Conservation (phyloP, 2,329 filamentous ascomycete species). For the Sarocladium kiliense region DNA sequence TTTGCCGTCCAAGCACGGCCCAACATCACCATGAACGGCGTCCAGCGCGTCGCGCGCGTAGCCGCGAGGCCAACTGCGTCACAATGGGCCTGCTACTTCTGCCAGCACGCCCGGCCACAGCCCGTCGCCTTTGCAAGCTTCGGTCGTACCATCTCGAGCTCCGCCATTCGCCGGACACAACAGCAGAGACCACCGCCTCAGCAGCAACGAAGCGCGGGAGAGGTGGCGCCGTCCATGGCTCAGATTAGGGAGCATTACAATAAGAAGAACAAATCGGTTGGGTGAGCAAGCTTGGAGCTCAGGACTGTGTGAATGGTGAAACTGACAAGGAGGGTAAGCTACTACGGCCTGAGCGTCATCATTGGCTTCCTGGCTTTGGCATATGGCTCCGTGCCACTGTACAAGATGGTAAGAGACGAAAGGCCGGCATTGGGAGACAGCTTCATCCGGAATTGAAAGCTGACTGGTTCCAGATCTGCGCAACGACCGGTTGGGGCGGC, state of each 20-base stretch:
- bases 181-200: slow-evolving; percentile 21
- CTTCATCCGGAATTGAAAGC: background rate
- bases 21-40: slow-evolving; percentile 31
- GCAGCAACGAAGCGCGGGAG: background rate
- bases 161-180: slow-evolving; percentile 17
- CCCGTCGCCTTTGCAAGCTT: slow-evolving; percentile 17
- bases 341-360: slow-evolving; percentile 72
- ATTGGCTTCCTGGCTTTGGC: slow-evolving; percentile 74
- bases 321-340: slow-evolving; percentile 36
- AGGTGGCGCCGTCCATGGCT: slow-evolving; percentile 45
- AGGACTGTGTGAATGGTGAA: background rate
- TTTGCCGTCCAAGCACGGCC: background rate
- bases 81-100: slow-evolving; percentile 33
- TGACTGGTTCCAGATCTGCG: slow-evolving; percentile 58
- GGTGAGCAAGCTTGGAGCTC: slow-evolving; percentile 21
- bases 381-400: slow-evolving; percentile 79
- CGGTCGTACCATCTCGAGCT: slow-evolving; percentile 27
- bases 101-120: slow-evolving; percentile 27
- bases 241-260: slow-evolving; percentile 59
- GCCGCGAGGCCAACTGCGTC: slow-evolving; percentile 19
- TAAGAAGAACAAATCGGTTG: slow-evolving; percentile 60
- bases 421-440: slow-evolving; percentile 10
- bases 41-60: slow-evolving; percentile 30
- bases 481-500: slow-evolving; percentile 86
- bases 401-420: slow-evolving; percentile 64